Conservation (phyloP, 139 green algal genomes). For the Tetraselmis striata region DNA sequence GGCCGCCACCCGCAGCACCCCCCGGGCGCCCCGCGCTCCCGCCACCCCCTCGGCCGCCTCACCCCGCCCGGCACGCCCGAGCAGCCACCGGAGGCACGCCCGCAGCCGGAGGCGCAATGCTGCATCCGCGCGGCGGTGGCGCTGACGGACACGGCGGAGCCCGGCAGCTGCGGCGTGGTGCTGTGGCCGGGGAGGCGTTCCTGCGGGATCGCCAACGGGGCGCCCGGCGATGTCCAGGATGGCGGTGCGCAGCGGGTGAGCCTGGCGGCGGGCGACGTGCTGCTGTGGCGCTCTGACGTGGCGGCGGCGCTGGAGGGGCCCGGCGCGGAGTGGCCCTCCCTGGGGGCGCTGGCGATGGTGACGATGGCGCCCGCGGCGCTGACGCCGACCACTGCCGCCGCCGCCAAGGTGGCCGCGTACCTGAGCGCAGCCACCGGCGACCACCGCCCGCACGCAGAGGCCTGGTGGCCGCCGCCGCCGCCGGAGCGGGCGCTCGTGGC, state of each 20-base stretch:
- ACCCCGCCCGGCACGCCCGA: too few species aligned
- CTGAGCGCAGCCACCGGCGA: background rate
- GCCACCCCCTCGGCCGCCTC: too few species aligned
- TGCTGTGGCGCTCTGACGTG: background rate
- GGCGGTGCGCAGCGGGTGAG: background rate
- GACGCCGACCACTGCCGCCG: background rate
- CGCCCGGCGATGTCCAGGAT: background rate
- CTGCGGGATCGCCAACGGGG: too few species aligned
- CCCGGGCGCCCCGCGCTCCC: background rate
- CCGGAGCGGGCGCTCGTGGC: background rate
- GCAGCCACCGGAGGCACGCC: too few species aligned
- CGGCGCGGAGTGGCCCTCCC: background rate
- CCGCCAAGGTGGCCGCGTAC: background rate
- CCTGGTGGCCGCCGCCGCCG: background rate
- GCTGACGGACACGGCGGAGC: background rate
- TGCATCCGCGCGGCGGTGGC: background rate
- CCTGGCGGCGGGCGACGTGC: background rate
- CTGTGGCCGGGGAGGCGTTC: background rate
- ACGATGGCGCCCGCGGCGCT: background rate
- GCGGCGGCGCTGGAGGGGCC: background rate
- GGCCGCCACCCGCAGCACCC: background rate
- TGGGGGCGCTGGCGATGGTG: background rate
- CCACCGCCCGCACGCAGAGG: background rate
- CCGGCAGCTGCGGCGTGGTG: background rate
- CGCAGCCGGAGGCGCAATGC: too few species aligned